These are phyloP conservation scores for Aspergillus diversus DNA, from an alignment of 495 filamentous ascomycete species.

Conservation along the genomic window DNA sequence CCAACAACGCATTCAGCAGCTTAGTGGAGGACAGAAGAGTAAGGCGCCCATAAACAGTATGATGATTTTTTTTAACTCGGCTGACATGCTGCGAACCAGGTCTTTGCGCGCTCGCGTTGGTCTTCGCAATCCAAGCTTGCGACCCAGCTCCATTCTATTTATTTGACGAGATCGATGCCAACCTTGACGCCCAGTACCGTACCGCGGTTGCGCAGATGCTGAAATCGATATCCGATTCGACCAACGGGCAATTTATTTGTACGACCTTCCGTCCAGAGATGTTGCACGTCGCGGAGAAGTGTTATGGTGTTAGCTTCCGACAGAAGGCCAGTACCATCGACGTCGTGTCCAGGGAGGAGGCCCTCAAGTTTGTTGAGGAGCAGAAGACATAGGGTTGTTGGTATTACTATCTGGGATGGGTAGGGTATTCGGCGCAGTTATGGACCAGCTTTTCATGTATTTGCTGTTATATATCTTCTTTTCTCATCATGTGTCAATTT, in stretches of 20 bases:
- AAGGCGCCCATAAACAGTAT: conserved; percentile 34
- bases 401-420: conserved; percentile 18
- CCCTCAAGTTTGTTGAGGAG: conserved; percentile 91
- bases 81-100: conserved; percentile 52
- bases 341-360: conserved; percentile 83
- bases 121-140: conserved; percentile 98
- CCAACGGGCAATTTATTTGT: conserved; percentile 74
- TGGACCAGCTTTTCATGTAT: conserved; percentile 14
- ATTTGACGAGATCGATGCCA: conserved; percentile 99
- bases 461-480: conserved; percentile 7
- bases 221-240: conserved; percentile 67
- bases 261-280: conserved; percentile 99
- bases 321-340: conserved; percentile 93
- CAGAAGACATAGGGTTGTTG: conserved; percentile 48
- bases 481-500: conserved; percentile 1
- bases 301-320: conserved; percentile 92
- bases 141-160: conserved; percentile 98
- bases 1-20: conserved; percentile 95
- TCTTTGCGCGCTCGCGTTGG: conserved; percentile 91
- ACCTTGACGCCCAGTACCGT: conserved; percentile 95
- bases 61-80: conserved; percentile 1
- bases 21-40: conserved; percentile 98
- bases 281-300: conserved; percentile 92
- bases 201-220: conserved; percentile 91
- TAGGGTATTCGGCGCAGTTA: conserved; percentile 26